Conservation (phyloP, 176 grass and related monocot genomes). For the Pontederia paniculata region DNA sequence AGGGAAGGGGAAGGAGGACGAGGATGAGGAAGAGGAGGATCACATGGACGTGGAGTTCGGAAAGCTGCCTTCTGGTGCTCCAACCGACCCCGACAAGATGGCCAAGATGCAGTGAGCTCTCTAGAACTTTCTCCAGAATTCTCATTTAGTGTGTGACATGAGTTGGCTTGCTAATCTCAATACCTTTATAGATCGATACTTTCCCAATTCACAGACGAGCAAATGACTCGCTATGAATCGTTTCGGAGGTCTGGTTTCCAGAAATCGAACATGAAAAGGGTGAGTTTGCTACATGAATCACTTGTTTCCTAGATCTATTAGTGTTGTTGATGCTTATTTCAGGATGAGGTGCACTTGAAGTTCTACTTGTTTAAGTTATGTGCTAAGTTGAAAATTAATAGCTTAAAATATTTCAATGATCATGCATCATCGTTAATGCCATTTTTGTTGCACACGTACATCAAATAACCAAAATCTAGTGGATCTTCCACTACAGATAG, state of each 20-base stretch:
- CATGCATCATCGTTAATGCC: too few relatives aligned
- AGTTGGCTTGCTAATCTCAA: not conserved
- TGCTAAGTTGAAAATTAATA: too few relatives aligned
- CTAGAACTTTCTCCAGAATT: too few relatives aligned
- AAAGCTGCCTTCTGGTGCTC: constrained; percentile 48
- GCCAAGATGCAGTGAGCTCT: constrained; percentile 84
- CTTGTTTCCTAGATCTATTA: not conserved
- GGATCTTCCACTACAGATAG: too few relatives aligned
- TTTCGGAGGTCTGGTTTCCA: constrained; percentile 73
- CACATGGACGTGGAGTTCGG: constrained; percentile 96
- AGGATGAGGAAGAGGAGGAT: constrained; percentile 85
- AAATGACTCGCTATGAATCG: constrained; percentile 88
- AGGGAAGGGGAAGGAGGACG: constrained; percentile 54
- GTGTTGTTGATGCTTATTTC: too few relatives aligned
- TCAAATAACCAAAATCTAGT: too few relatives aligned
- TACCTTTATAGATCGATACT: constrained; percentile 49
- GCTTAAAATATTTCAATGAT: too few relatives aligned
- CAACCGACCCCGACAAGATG: constrained; percentile 75
- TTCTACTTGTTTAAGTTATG: too few relatives aligned
- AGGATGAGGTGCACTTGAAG: too few relatives aligned
- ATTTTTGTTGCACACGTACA: too few relatives aligned
- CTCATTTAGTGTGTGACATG: too few relatives aligned
- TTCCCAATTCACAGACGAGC: constrained; percentile 56
- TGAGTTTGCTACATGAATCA: constrained; percentile 17
- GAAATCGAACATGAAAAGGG: constrained; percentile 88